Base-by-base conservation (phyloP, 306 rosid species). In the Vicia villosa region DNA sequence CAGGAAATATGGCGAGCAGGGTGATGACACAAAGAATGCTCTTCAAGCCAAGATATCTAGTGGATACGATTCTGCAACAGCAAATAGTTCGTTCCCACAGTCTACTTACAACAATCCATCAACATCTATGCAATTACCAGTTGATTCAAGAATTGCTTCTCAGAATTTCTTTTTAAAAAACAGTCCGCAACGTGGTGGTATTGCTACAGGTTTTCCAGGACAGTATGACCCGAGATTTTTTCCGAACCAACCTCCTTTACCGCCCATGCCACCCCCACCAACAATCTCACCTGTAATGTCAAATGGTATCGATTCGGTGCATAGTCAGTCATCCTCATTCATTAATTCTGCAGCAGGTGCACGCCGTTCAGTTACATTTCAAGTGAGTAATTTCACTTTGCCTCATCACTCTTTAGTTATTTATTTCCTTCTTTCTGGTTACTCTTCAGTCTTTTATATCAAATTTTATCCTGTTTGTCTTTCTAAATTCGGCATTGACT, bases 241-340 rank as follows among this genome's bases (percentile, higher is more conserved):
- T 57, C 79, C 83, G 43, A 89, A 80, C 84, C 99, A 91, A 79
- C 99, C 99, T 69, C 99, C 97, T 70, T 76, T 94, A 74, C 99
- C 99, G 64, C 97, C 95, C 2, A 84, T 89, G 91, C 99, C 95
- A 2, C 99, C 96, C n/a, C 97, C 97, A 22, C 83, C 79, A 55
- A 84, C 92, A 14, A 76, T 80, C 41, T 83, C 76, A 20, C 86
- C 91, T 40, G 80, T 86, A 65, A 80, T 90, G 54, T 78, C 87
- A 3, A 96, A 87, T 74, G 74, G 79, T 58, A 43, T 85, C 52
- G 98, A 94, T 74, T 72, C 84, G 58, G 68, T 79, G 82, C 83
- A 87, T 8, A 68, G 61, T 50, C 98, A 90, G 32, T 77, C 95
- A 43, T 81, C 91, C 64, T 78, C 90, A 32, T 90, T 72, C 63